Evolutionary conservation across 31 red algal species (phyloP).

Genomic region (Endocladia muricata): DNA sequence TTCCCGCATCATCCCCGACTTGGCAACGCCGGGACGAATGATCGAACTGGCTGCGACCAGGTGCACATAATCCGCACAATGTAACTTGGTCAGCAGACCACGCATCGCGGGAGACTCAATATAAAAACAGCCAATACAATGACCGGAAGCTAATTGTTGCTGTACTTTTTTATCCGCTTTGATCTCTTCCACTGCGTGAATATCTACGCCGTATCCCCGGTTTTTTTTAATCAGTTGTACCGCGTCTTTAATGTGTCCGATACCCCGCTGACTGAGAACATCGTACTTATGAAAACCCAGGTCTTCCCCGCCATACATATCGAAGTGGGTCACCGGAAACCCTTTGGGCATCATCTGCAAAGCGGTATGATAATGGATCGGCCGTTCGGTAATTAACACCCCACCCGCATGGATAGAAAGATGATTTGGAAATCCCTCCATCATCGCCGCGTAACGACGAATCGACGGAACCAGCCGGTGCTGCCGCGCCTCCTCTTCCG

Average conservation of each 20-base stretch:
- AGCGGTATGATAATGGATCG: conserved; percentile 55
- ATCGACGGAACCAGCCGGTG: too few relatives aligned
- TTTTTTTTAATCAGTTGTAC: background rate
- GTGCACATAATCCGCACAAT: conserved; percentile 25
- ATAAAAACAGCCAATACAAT: conserved; percentile 65
- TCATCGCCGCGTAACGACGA: too few relatives aligned
- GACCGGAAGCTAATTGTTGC: conserved; percentile 21
- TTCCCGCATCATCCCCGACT: conserved; percentile 21
- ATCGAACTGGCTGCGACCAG: conserved; percentile 46
- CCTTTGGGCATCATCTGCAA: background rate
- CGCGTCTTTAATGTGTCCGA: conserved; percentile 45
- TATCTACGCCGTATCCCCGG: background rate
- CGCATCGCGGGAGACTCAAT: conserved; percentile 48
- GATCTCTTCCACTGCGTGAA: background rate
- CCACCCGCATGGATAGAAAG: conserved; percentile 48
- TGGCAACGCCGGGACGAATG: conserved; percentile 69
- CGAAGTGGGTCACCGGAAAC: conserved; percentile 17
- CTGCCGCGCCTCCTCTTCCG: too few relatives aligned
- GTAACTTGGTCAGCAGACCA: conserved; percentile 33
- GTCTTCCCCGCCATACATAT: conserved; percentile 67
- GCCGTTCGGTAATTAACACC: conserved; percentile 43
- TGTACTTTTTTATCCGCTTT: conserved; percentile 34
- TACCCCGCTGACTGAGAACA: conserved; percentile 44
- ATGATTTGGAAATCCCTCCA: background rate
- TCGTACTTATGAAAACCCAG: conserved; percentile 74